phyloP scores from a whole-genome alignment of 345 rosid species.

The Euphorbia lathyris region DNA sequence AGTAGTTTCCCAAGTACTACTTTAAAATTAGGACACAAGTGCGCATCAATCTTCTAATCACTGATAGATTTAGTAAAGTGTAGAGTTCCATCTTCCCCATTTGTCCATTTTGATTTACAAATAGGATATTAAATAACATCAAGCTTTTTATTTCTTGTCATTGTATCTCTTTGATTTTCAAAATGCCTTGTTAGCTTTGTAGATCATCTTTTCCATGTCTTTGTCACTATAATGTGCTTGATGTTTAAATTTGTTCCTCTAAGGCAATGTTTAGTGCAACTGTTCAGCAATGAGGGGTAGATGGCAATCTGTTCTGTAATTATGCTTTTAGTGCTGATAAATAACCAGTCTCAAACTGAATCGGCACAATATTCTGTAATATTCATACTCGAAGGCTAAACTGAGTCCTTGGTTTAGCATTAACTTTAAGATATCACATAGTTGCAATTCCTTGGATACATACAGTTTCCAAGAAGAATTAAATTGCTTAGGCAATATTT shows the following conservation, averaged over 20 bases:
- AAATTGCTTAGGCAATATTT: background rate
- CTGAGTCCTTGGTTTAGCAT: background rate
- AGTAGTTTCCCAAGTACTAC: background rate
- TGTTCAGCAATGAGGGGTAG: background rate
- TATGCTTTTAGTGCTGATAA: background rate
- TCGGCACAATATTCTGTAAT: background rate
- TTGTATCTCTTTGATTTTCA: too few species aligned
- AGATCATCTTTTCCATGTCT: background rate
- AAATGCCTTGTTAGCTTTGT: too few species aligned
- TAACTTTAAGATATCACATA: background rate
- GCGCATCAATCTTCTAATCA: background rate
- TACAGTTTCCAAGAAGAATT: background rate
- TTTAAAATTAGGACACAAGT: too few species aligned
- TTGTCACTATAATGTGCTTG: too few species aligned
- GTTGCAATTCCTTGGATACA: background rate
- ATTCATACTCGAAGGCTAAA: background rate
- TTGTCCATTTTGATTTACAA: background rate
- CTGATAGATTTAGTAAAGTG: background rate
- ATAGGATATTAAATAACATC: background rate
- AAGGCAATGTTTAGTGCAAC: background rate
- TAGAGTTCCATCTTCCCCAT: background rate
- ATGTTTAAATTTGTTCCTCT: background rate
- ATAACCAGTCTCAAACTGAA: background rate
- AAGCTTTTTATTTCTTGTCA: background rate
- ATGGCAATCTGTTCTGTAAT: background rate